Evolutionary conservation across 164 flowering plant genomes (phyloP).

Genomic region (Magnolia changhungtana): DNA sequence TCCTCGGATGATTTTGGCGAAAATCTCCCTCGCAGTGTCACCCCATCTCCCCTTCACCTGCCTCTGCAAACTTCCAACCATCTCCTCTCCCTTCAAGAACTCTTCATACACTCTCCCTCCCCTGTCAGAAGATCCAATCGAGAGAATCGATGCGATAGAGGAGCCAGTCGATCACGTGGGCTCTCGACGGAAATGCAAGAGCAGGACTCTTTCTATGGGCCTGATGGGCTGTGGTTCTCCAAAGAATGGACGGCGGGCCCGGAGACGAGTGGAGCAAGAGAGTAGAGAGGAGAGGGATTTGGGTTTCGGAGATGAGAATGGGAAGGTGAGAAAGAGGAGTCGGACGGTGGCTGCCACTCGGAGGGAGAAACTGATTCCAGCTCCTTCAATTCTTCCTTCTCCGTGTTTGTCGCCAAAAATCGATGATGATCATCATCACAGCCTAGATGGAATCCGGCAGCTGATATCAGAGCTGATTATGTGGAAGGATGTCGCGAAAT

Average conservation of each 20-base stretch:
- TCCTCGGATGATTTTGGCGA: constrained; percentile 9
- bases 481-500: constrained; percentile 92
- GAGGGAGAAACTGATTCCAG: constrained; percentile 49
- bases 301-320: constrained; percentile 48
- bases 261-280: constrained; percentile 54
- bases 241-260: constrained; percentile 41
- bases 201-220: constrained; percentile 30
- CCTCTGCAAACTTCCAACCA: constrained; percentile 21
- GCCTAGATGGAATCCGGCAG: constrained; percentile 45
- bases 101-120: constrained; percentile 67
- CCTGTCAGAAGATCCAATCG: constrained; percentile 48
- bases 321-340: constrained; percentile 45
- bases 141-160: constrained; percentile 44
- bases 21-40: constrained; percentile 22
- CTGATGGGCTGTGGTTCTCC: constrained; percentile 56
- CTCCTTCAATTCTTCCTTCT: constrained; percentile 33
- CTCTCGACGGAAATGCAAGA: constrained; percentile 47
- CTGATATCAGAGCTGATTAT: constrained; percentile 57
- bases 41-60: constrained; percentile 15
- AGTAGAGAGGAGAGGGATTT: constrained; percentile 55
- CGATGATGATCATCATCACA: constrained; percentile 25
- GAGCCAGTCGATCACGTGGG: constrained; percentile 34
- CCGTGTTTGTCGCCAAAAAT: constrained; percentile 30
- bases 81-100: constrained; percentile 41
- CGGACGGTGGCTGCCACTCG: constrained; percentile 34